A percentile compares a stretch with the other conserved stretches of the same genome.
Conservation (phyloP, 768 basidiomycete genomes). For the Strobilomyces confusus region DNA sequence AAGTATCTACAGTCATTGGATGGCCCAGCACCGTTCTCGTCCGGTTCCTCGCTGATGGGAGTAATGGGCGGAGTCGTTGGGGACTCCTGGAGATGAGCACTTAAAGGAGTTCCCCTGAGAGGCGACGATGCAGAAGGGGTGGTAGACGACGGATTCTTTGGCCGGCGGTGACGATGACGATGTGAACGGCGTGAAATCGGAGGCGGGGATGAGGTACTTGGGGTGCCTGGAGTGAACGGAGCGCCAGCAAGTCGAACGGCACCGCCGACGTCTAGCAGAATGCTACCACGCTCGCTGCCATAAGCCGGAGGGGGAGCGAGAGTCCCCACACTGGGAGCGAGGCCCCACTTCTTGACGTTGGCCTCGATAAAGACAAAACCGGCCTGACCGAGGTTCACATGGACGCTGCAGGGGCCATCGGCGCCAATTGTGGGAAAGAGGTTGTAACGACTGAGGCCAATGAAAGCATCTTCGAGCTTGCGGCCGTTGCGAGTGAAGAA, state of each 20-base stretch:
- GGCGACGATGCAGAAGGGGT: constrained; percentile 60
- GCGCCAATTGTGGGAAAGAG: constrained; percentile 97
- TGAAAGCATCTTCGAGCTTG: constrained; percentile 93
- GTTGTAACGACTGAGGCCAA: constrained; percentile 86
- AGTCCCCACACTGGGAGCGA: constrained; percentile 96
- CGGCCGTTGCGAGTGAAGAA: constrained; percentile 98
- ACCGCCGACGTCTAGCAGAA: constrained; percentile 83
- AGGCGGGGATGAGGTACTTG: constrained; percentile 42
- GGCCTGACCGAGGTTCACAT: constrained; percentile 95
- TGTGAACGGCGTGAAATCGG: constrained; percentile 53
- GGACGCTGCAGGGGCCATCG: constrained; percentile 92
- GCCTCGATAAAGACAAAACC: constrained; percentile 99
- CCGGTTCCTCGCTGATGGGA: constrained; percentile 65
- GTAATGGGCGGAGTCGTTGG: constrained; percentile 65
- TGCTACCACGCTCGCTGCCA: constrained; percentile 94
- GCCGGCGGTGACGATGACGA: constrained; percentile 59
- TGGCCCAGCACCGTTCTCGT: constrained; percentile 46
- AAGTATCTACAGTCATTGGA: constrained; percentile 51
- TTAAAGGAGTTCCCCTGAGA: constrained; percentile 49
- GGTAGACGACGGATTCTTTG: constrained; percentile 36
- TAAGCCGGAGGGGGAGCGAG: constrained; percentile 97
- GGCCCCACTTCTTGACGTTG: constrained; percentile 99
- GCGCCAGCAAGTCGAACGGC: constrained; percentile 33
- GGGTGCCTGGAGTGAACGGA: constrained; percentile 31
- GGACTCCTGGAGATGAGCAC: constrained; percentile 44